Evolutionary conservation across 2,329 filamentous ascomycete species (phyloP), one percentile per base, ranked within the genome.

Genomic region (Colletotrichum liaoningense): DNA sequence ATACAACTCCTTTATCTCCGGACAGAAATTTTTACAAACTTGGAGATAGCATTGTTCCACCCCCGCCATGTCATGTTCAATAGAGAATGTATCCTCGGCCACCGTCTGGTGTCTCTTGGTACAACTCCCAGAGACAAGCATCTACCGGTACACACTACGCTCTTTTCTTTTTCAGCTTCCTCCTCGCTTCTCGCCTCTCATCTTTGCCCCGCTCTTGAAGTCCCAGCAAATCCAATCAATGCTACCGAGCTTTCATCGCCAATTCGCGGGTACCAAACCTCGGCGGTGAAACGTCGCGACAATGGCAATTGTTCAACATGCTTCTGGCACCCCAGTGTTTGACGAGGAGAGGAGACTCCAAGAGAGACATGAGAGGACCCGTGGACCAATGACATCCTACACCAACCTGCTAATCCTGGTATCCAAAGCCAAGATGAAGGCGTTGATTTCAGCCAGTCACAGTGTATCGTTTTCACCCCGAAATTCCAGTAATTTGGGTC

Each of bases 401-500:
- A 16, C 52, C 22, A 42, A 28, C 24, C 59, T 38, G 14, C 55
- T 5, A 26, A 67, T 30, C 56, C 65, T 49, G 30, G 30, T 33
- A 62, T 55, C 46, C 57, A 30, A 33, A 33, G 62, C 33, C 60
- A 19, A 60, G n/a, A 26, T 33, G 24, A 55, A 16, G 54, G 42
- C 14, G 26, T 28, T 69, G 57, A 58, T 68, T 26, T 46, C 52
- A 28, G 26, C 60, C 56, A 46, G 26, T 26, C 46, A 55, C 35
- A n/a, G 70, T 67, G 30, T 24, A 54, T 11, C 38, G 52, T 56
- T 58, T 46, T 30, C 35, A 35, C 49, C 38, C 49, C 42, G n/a
- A 58, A 56, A 58, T 52, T 63, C 55, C 65, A 58, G 52, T 55
- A 19, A 35, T 67, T 42, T 69, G 38, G 62, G 33, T 69, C 35